Base-by-base conservation (phyloP, 345 rosid species). In the Acer campestre region DNA sequence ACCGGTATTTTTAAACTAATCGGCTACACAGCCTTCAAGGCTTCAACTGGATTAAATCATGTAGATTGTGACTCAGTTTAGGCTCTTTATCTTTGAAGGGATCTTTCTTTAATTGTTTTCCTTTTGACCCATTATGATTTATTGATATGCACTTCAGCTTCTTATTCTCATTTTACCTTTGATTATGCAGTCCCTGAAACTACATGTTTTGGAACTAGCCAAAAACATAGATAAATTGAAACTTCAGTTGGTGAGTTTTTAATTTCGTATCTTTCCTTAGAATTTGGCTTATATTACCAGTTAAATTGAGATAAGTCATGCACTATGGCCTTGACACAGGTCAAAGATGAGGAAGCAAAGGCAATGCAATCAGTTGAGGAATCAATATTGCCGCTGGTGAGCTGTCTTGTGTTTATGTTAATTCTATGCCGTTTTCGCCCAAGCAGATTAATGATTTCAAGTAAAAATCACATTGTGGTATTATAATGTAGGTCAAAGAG, bases 151-250 rank as follows among this genome's bases (percentile, higher is more conserved):
- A 61, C 61, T 27, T 61, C 56, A 61, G 62, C 71, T 67, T 55
- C 72, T 80, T 61, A 75, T 67, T 68, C 40, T 49, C 25, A 78
- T 78, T 40, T 67, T 64, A 44, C n/a, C 10, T 78, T 67, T 68
- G 18, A 59, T 71, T 73, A 44, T 85, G 89, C 92, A 95, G 99
- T 92, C 97, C 78, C 69, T 95, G 90, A 93, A 95, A 84, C 93
- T 92, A 76, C 94, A 95, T 85, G 91, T 95, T 71, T 78, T 93
- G 89, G 85, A 87, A 91, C 97, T 93, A 77, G 80, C 89, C 61
- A 85, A 73, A 77, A 91, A 87, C 82, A 83, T 93, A 72, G 90
- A 91, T 42, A 84, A 86, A 55, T 69, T 91, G 85, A 85, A 91
- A 79, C 86, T 73, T 71, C 86, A 87, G 51, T 66, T 93, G 94